Conservation (phyloP, 2,329 filamentous ascomycete genomes). For the Hypoxylon sp. region DNA sequence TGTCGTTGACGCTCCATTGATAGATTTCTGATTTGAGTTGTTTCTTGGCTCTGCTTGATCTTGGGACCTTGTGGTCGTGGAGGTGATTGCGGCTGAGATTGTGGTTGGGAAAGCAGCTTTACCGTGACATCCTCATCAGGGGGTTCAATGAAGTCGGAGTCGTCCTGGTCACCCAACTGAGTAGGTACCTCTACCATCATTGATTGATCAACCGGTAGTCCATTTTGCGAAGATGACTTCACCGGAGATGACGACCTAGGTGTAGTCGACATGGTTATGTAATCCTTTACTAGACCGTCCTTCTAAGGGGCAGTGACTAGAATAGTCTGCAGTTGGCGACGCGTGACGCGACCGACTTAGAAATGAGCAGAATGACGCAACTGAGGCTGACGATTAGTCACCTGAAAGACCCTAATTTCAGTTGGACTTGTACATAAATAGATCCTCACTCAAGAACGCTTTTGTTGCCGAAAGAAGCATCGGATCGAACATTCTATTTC, state of each 20-base stretch:
- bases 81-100: slow-evolving; percentile 44
- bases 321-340: slow-evolving; percentile 36
- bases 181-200: slow-evolving; percentile 54
- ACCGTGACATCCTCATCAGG: slow-evolving; percentile 47
- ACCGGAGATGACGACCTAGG: slow-evolving; percentile 48
- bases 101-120: slow-evolving; percentile 43
- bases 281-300: slow-evolving; percentile 1
- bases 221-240: slow-evolving; percentile 44
- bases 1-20: slow-evolving; percentile 46
- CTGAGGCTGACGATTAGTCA: slow-evolving; percentile 22
- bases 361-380: slow-evolving; percentile 30
- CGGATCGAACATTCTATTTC: background rate
- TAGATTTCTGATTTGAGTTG: slow-evolving; percentile 31
- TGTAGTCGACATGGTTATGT: slow-evolving; percentile 48
- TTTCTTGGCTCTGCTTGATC: slow-evolving; percentile 37
- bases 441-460: background rate
- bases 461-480: background rate
- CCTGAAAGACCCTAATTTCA: slow-evolving; percentile 24
- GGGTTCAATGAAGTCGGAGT: slow-evolving; percentile 36
- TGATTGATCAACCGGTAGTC: slow-evolving; percentile 47
- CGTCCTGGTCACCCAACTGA: slow-evolving; percentile 46
- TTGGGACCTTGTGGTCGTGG: slow-evolving; percentile 41
- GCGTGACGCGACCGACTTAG: slow-evolving; percentile 36
- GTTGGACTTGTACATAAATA: slow-evolving; percentile 19
- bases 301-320: slow-evolving; percentile 15